These are phyloP conservation scores for Striga asiatica DNA, from an alignment of 257 asterid genomes.

Conservation along the genomic window DNA sequence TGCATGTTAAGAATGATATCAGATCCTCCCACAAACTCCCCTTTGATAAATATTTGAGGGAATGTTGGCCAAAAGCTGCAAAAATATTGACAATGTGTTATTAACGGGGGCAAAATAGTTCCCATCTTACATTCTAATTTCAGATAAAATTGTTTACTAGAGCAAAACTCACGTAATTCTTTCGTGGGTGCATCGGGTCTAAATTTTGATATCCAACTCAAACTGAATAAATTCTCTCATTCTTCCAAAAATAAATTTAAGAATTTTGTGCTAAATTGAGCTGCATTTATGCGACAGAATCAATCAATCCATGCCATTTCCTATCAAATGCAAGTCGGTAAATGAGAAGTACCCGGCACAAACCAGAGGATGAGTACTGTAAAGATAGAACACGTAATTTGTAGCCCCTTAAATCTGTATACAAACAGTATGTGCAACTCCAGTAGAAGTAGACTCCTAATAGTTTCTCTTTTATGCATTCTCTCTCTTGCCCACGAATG, in stretches of 20 bases:
- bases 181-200: neutral
- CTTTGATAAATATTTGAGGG: slow-evolving; percentile 88
- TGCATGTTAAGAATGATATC: slow-evolving; percentile 95
- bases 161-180: neutral
- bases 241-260: neutral
- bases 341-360: neutral
- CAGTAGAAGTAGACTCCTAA: neutral
- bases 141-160: neutral
- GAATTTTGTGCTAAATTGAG: no score
- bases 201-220: neutral
- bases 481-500: neutral
- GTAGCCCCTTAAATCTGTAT: neutral
- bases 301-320: neutral
- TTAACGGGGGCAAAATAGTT: neutral
- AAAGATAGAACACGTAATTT: neutral
- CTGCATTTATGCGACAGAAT: neutral
- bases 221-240: no score
- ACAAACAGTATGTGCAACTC: no score
- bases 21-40: slow-evolving; percentile 94
- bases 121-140: neutral
- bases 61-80: slow-evolving; percentile 98
- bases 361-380: neutral
- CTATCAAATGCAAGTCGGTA: neutral
- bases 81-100: neutral
- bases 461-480: neutral